Conservation (phyloP, 805 yeast genomes). For the Saturnispora gosingensis region DNA sequence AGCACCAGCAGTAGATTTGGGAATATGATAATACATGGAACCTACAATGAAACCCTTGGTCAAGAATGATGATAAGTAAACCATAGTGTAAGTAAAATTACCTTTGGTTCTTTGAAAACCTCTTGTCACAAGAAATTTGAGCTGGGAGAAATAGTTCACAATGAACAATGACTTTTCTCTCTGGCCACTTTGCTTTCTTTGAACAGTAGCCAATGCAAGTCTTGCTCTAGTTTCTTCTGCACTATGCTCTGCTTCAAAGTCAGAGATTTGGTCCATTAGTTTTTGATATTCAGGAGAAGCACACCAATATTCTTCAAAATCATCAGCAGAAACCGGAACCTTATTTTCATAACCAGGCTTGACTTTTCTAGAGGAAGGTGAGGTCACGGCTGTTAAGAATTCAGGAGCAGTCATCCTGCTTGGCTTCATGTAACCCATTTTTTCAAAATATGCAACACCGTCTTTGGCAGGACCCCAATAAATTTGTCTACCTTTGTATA, state of each 20-base stretch:
- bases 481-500: conserved; percentile 54
- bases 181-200: conserved; percentile 30
- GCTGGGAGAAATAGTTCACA: conserved; percentile 40
- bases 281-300: conserved; percentile 44
- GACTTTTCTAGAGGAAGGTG: conserved; percentile 47
- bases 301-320: conserved; percentile 52
- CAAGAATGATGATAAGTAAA: conserved; percentile 44
- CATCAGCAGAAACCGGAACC: conserved; percentile 48
- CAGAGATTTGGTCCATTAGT: conserved; percentile 31
- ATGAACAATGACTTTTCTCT: conserved; percentile 29
- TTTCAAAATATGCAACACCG: conserved; percentile 46
- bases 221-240: conserved; percentile 32
- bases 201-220: conserved; percentile 33
- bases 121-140: conserved; percentile 43
- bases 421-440: conserved; percentile 59
- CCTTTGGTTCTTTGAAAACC: conserved; percentile 52
- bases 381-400: conserved; percentile 57
- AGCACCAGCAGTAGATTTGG: conserved; percentile 45
- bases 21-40: conserved; percentile 48
- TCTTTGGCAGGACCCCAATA: conserved; percentile 46
- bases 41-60: conserved; percentile 53
- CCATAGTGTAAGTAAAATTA: conserved; percentile 48
- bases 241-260: conserved; percentile 28
- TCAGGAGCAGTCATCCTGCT: conserved; percentile 63
- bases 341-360: conserved; percentile 44